A percentile compares a stretch with the other conserved stretches of the same genome.
Conservation (phyloP, 2,329 filamentous ascomycete genomes). For the Pseudophaeomoniella oleicola region DNA sequence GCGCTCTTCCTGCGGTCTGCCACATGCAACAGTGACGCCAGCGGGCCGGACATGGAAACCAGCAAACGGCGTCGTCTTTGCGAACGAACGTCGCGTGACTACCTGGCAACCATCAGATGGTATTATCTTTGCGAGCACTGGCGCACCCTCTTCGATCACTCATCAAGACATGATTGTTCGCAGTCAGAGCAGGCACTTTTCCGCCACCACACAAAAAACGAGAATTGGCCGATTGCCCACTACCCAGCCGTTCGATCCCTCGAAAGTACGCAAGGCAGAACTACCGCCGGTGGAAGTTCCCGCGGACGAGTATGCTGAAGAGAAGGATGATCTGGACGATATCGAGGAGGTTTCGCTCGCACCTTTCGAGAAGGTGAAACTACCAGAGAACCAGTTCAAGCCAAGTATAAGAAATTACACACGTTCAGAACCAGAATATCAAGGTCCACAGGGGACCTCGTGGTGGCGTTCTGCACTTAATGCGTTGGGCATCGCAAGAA, state of each 20-base stretch:
- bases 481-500: too few relatives aligned
- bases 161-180: not conserved
- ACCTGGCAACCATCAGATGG: not conserved
- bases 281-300: not conserved
- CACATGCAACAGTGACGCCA: not conserved
- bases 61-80: not conserved
- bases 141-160: not conserved
- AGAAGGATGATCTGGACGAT: not conserved
- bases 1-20: not conserved
- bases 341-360: not conserved
- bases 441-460: not conserved
- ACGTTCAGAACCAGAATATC: not conserved
- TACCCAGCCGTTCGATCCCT: not conserved
- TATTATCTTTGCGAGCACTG: not conserved
- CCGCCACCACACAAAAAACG: not conserved
- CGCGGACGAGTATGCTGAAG: not conserved
- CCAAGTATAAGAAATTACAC: not conserved
- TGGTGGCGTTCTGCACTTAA: too few relatives aligned
- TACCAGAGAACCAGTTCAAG: not conserved
- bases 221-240: not conserved
- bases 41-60: not conserved
- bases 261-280: not conserved
- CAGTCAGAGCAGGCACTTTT: not conserved
- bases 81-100: not conserved
- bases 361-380: not conserved